phyloP scores from a whole-genome alignment of 345 rosid species.

The Lepidium africanum region DNA sequence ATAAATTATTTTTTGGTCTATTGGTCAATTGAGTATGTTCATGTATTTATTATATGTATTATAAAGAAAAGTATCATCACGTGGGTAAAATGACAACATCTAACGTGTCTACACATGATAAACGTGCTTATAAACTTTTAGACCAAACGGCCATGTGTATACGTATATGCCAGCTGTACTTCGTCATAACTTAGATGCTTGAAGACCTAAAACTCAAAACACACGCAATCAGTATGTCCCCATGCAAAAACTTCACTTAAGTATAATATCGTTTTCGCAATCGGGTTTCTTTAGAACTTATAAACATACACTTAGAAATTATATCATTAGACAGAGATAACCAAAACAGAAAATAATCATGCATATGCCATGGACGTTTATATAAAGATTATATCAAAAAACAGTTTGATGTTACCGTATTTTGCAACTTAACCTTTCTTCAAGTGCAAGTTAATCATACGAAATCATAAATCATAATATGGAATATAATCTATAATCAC shows the following conservation, averaged over 20 bases:
- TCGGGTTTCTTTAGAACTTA: background rate
- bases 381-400: too few species aligned
- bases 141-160: constrained; percentile 19
- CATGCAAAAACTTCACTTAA: constrained; percentile 17
- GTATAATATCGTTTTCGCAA: background rate
- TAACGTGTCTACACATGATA: constrained; percentile 19
- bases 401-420: too few species aligned
- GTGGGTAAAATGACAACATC: constrained; percentile 2
- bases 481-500: too few species aligned
- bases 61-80: constrained; percentile 2
- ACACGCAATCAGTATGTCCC: constrained; percentile 9
- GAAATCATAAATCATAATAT: too few species aligned
- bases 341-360: background rate
- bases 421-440: too few species aligned
- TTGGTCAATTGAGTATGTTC: background rate
- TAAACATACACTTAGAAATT: too few species aligned
- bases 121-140: constrained; percentile 13
- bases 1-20: background rate
- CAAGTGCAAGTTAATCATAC: too few species aligned
- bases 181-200: constrained; percentile 7
- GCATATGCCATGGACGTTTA: background rate
- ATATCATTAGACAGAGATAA: background rate
- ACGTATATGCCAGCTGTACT: constrained; percentile 6
- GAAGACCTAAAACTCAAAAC: background rate
- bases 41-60: background rate